Evolutionary conservation across 169 alveolate genomes (phyloP).

Genomic region (Cyclospora cayetanensis): DNA sequence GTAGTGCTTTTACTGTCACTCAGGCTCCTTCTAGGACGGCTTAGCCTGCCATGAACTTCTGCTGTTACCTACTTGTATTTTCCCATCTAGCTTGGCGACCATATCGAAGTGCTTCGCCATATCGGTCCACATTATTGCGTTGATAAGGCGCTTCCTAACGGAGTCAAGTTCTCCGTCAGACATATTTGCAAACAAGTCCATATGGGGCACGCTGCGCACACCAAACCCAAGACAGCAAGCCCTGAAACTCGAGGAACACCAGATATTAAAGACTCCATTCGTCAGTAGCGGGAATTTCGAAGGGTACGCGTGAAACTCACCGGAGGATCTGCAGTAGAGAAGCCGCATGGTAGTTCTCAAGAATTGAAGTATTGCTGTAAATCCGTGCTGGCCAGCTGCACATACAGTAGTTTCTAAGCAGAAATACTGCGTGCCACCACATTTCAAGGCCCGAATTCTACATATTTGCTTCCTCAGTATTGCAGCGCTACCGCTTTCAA

Average conservation of each 20-base stretch:
- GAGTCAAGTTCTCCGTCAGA: background rate
- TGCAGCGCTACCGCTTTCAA: background rate
- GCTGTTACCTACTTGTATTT: background rate
- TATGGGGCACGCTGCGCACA: background rate
- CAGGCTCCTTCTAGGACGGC: background rate
- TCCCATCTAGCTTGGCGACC: conserved; percentile 55
- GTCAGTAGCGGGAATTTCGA: background rate
- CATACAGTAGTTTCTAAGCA: no score
- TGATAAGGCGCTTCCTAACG: conserved; percentile 39
- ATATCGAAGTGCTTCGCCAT: conserved; percentile 74
- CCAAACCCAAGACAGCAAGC: background rate
- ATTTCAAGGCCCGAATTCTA: background rate
- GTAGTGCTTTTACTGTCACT: background rate
- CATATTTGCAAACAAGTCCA: background rate
- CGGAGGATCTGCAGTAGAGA: conserved; percentile 61
- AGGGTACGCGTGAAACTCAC: background rate
- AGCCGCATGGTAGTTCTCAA: conserved; percentile 73
- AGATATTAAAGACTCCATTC: background rate
- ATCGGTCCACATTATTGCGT: conserved; percentile 73
- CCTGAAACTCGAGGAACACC: background rate
- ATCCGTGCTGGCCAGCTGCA: conserved; percentile 65
- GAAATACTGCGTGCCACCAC: no score
- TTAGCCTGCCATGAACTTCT: background rate
- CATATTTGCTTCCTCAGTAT: background rate
- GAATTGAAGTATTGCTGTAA: conserved; percentile 67